These are phyloP conservation scores for Camelina neglecta DNA, from an alignment of 345 rosid species.

Conservation along the genomic window DNA sequence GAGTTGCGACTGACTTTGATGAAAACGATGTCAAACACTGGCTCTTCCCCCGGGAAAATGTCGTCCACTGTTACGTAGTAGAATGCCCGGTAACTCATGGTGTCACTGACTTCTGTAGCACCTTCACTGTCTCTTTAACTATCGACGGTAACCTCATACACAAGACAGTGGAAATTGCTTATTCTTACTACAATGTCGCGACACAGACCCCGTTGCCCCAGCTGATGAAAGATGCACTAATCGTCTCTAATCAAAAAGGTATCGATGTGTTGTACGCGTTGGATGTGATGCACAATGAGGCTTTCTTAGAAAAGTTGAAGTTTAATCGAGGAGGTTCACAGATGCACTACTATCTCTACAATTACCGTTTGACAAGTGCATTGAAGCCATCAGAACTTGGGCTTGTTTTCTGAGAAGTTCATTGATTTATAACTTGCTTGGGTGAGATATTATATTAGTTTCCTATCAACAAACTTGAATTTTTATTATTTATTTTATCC, in stretches of 20 bases:
- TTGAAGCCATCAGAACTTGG: slow-evolving; percentile 68
- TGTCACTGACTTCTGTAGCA: slow-evolving; percentile 68
- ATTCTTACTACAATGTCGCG: slow-evolving; percentile 73
- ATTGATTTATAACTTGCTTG: background rate
- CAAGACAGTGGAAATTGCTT: background rate
- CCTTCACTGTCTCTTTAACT: background rate
- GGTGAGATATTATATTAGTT: background rate
- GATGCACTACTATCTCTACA: slow-evolving; percentile 74
- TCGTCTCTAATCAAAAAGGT: slow-evolving; percentile 70
- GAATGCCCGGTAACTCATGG: slow-evolving; percentile 67
- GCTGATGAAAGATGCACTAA: slow-evolving; percentile 77
- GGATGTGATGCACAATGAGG: slow-evolving; percentile 77
- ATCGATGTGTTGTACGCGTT: slow-evolving; percentile 75
- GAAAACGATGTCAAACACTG: slow-evolving; percentile 74
- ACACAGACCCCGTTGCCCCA: slow-evolving; percentile 71
- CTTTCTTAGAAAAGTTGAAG: slow-evolving; percentile 73
- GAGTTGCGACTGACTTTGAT: slow-evolving; percentile 69
- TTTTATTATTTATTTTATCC: no score
- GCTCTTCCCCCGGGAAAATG: slow-evolving; percentile 66
- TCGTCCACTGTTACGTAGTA: slow-evolving; percentile 65
- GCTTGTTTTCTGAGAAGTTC: slow-evolving; percentile 51
- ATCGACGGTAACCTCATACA: background rate
- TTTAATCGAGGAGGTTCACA: slow-evolving; percentile 69
- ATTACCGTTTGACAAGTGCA: slow-evolving; percentile 54
- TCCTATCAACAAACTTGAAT: no score